phyloP scores from a whole-genome alignment of 805 yeast species.

The Kurtzmaniella cleridarum region DNA sequence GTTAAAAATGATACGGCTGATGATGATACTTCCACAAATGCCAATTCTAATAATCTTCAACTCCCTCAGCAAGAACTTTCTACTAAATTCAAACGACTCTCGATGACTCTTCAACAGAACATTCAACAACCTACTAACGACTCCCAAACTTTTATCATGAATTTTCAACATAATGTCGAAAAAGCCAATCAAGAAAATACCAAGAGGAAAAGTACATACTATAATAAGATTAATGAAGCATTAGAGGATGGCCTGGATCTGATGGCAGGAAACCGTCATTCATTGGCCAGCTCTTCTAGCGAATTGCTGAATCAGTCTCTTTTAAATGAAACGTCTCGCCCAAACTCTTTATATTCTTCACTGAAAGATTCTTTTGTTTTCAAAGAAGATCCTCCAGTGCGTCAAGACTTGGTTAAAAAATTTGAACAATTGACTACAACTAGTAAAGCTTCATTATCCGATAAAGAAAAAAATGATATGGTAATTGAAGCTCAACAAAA shows the following conservation, averaged over 20 bases:
- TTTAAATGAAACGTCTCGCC: too few species aligned
- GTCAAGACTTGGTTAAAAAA: constrained; percentile 22
- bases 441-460: constrained; percentile 7
- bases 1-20: not conserved
- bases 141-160: constrained; percentile 32
- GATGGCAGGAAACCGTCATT: not conserved
- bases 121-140: constrained; percentile 29
- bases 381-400: constrained; percentile 19
- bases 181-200: constrained; percentile 14
- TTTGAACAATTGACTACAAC: constrained; percentile 10
- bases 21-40: not conserved
- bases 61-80: constrained; percentile 32
- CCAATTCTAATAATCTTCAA: constrained; percentile 1
- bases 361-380: too few species aligned
- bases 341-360: too few species aligned
- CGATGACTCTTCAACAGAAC: constrained; percentile 29
- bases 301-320: too few species aligned
- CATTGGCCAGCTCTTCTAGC: constrained; percentile 1
- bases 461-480: constrained; percentile 13
- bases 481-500: constrained; percentile 10
- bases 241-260: constrained; percentile 6
- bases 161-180: constrained; percentile 35
- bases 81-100: constrained; percentile 31
- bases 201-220: constrained; percentile 24
- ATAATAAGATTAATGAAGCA: constrained; percentile 25